A percentile compares a stretch with the other conserved stretches of the same genome.
Evolutionary conservation across 257 asterid species (phyloP).

Genomic region (Solanum clarkiae): DNA sequence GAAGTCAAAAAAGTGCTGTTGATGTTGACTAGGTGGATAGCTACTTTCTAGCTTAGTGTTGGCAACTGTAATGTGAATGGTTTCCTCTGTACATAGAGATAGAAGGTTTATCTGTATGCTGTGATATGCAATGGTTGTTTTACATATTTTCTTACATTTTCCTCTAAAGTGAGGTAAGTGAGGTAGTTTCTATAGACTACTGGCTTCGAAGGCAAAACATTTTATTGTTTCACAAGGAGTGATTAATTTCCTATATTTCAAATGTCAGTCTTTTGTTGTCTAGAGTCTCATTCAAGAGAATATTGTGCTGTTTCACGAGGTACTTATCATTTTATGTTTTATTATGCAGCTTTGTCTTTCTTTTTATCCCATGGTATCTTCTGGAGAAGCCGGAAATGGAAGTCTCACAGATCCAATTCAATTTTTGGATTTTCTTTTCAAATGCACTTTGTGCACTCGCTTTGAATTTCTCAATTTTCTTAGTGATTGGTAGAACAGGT

Average conservation of each 20-base stretch:
- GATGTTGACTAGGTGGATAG: background rate
- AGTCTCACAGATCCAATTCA: constrained; percentile 74
- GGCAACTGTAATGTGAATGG: background rate
- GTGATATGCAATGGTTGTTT: background rate
- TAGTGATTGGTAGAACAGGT: constrained; percentile 95
- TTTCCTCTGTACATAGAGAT: background rate
- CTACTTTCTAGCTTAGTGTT: background rate
- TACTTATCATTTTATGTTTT: background rate
- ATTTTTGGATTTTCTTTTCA: constrained; percentile 92
- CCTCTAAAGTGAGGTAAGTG: background rate
- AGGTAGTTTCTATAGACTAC: background rate
- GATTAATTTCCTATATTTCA: background rate
- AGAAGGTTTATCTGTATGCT: background rate
- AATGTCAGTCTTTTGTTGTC: background rate
- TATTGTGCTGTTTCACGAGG: background rate
- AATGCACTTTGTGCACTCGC: constrained; percentile 93
- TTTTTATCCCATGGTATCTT: constrained; percentile 93
- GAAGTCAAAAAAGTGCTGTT: background rate
- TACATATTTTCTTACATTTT: background rate
- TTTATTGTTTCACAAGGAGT: background rate
- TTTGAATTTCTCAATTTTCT: constrained; percentile 89
- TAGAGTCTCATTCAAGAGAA: background rate
- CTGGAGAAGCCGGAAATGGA: constrained; percentile 95
- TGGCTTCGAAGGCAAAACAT: background rate
- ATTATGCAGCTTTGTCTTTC: constrained; percentile 75